Conservation (phyloP, 2,329 filamentous ascomycete species). For the Clonostachys rhizophaga region DNA sequence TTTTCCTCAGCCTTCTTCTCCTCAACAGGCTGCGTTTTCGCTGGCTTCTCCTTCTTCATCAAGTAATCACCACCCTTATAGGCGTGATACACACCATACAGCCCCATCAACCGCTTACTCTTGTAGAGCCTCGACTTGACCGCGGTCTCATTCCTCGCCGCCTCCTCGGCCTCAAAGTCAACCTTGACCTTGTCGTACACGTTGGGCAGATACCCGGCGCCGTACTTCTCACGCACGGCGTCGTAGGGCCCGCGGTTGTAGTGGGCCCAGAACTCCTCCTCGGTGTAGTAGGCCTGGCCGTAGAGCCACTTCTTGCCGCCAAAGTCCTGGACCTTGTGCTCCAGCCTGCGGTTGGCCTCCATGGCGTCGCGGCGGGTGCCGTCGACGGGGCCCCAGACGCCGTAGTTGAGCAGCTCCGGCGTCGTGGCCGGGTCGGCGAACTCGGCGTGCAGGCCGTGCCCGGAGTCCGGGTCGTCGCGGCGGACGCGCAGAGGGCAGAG, state of each 20-base stretch:
- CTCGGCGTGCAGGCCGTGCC: slow-evolving; percentile 40
- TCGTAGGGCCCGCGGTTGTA: slow-evolving; percentile 60
- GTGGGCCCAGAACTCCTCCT: slow-evolving; percentile 63
- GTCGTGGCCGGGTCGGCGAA: slow-evolving; percentile 28
- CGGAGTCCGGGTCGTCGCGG: slow-evolving; percentile 31
- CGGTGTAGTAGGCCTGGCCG: slow-evolving; percentile 63
- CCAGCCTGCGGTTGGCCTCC: slow-evolving; percentile 52
- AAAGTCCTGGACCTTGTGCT: slow-evolving; percentile 52
- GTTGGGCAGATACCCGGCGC: slow-evolving; percentile 52
- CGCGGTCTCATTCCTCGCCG: slow-evolving; percentile 12
- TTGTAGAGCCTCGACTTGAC: slow-evolving; percentile 21
- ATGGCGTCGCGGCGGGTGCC: slow-evolving; percentile 40
- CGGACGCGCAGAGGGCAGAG: slow-evolving; percentile 45
- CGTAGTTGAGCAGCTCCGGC: slow-evolving; percentile 53
- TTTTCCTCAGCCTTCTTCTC: not conserved
- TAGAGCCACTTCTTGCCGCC: slow-evolving; percentile 68
- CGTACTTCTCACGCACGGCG: slow-evolving; percentile 50
- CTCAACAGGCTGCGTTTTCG: too few relatives aligned
- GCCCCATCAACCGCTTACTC: slow-evolving; percentile 35
- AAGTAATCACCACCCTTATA: slow-evolving; percentile 40
- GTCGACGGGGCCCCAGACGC: slow-evolving; percentile 52
- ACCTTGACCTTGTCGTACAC: slow-evolving; percentile 66
- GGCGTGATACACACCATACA: slow-evolving; percentile 40
- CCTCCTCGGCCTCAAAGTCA: slow-evolving; percentile 26
- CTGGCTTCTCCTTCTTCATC: slow-evolving; percentile 23